A percentile compares a stretch with the other conserved stretches of the same genome.
These are phyloP conservation scores for Leishmania braziliensis DNA, from an alignment of 208 protist species.

Conservation along the genomic window DNA sequence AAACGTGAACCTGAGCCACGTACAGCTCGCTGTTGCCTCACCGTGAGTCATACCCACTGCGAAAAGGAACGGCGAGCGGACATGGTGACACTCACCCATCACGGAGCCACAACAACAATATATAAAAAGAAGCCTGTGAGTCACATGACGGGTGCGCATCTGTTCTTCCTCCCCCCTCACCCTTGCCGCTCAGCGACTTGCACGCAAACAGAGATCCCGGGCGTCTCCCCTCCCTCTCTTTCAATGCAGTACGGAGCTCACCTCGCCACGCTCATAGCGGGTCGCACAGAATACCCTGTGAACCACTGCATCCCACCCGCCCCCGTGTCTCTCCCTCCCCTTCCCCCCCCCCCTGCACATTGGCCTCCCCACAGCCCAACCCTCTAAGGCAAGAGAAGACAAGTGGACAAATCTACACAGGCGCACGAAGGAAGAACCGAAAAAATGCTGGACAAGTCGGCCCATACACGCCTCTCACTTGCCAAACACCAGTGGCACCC, in stretches of 20 bases:
- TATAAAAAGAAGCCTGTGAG: background rate
- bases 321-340: background rate
- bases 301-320: background rate
- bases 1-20: too few species aligned
- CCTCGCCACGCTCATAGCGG: background rate
- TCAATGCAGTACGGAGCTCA: background rate
- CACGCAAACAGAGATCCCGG: background rate
- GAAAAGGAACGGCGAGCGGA: background rate
- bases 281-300: background rate
- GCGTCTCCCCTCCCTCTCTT: background rate
- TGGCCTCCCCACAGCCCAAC: background rate
- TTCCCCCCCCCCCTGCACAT: background rate
- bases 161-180: background rate
- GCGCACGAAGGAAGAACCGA: background rate
- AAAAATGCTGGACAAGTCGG: background rate
- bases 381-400: slow-evolving; percentile 4
- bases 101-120: background rate
- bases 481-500: too few species aligned
- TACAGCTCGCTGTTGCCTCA: background rate
- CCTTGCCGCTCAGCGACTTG: background rate
- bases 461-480: too few species aligned
- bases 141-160: background rate
- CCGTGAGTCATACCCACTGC: too few species aligned
- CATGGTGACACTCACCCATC: background rate
- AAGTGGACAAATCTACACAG: background rate